These are phyloP conservation scores for Kwoniella mangroviensis DNA, from an alignment of 768 basidiomycete species.

Conservation along the genomic window DNA sequence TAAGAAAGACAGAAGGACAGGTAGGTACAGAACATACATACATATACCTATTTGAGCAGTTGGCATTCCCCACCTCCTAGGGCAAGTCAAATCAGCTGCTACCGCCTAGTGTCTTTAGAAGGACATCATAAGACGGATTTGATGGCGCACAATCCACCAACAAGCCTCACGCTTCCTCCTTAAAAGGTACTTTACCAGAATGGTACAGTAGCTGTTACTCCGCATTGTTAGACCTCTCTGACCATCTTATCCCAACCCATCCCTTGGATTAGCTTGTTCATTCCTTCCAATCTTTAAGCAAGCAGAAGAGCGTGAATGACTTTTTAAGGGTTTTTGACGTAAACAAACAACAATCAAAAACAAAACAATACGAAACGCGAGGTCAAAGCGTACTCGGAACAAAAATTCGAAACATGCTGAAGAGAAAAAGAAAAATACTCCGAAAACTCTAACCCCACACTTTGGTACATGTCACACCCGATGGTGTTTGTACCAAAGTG, in stretches of 20 bases:
- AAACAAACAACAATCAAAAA: not conserved
- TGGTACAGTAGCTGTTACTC: not conserved
- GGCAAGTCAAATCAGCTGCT: not conserved
- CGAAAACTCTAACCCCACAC: not conserved
- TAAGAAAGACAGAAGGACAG: not conserved
- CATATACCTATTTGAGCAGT: not conserved
- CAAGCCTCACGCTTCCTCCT: not conserved
- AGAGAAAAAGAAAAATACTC: not conserved
- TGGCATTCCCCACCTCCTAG: not conserved
- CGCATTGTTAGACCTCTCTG: not conserved
- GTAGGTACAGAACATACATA: not conserved
- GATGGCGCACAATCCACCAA: constrained; percentile 1
- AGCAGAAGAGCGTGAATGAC: not conserved
- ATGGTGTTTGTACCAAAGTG: not conserved
- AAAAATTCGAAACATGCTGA: not conserved
- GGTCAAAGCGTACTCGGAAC: not conserved
- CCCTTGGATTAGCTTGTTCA: not conserved
- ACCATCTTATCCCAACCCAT: not conserved
- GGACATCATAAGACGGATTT: not conserved
- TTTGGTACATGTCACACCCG: not conserved
- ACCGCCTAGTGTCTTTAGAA: not conserved
- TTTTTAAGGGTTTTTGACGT: not conserved
- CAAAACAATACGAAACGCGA: not conserved
- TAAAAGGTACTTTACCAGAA: not conserved
- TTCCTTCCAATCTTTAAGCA: not conserved